These are phyloP conservation scores for Leucocoprinus leucothites DNA, from an alignment of 768 basidiomycete species.

Conservation along the genomic window DNA sequence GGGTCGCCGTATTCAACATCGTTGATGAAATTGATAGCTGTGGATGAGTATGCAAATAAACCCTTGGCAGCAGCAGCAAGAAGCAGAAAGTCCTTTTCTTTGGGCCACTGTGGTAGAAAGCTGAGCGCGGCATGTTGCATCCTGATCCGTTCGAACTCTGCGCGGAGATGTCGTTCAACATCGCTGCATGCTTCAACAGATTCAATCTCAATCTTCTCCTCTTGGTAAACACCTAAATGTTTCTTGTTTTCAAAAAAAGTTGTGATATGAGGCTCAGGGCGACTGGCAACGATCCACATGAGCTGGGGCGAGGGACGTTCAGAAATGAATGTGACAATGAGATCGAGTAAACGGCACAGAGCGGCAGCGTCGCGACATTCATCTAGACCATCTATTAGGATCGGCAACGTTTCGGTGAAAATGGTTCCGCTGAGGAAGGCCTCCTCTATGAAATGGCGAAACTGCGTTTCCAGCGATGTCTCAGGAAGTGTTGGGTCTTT, in stretches of 20 bases:
- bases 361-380: conserved; percentile 16
- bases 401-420: background rate
- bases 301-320: conserved; percentile 11
- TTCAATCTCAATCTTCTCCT: conserved; percentile 9
- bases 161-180: conserved; percentile 15
- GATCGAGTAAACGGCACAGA: conserved; percentile 16
- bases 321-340: conserved; percentile 5
- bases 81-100: conserved; percentile 3
- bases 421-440: background rate
- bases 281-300: conserved; percentile 22
- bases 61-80: conserved; percentile 19
- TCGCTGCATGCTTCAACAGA: conserved; percentile 15
- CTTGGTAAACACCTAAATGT: background rate
- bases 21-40: conserved; percentile 18
- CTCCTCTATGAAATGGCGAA: conserved; percentile 12
- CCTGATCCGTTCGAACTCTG: conserved; percentile 10
- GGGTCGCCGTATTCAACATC: background rate
- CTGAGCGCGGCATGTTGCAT: background rate
- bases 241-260: conserved; percentile 5
- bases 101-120: conserved; percentile 18
- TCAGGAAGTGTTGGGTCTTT: conserved; percentile 8
- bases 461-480: conserved; percentile 13
- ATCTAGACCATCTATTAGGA: conserved; percentile 25
- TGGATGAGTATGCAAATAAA: conserved; percentile 23
- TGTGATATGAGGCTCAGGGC: conserved; percentile 23